Base-by-base conservation (phyloP, 2,329 filamentous ascomycete species). In the Madurella mycetomatis region DNA sequence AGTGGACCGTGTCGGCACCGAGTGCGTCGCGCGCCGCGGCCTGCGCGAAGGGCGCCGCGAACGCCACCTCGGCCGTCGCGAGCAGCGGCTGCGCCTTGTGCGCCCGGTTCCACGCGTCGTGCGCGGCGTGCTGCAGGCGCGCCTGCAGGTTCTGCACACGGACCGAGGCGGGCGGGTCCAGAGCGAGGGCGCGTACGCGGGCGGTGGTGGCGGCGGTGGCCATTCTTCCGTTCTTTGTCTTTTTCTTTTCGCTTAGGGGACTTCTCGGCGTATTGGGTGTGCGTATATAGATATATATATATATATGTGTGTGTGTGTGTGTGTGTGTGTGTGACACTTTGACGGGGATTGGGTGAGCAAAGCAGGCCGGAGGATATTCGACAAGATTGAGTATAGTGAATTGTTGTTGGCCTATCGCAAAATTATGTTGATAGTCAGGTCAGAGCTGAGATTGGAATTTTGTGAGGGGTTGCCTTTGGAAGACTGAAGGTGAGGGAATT, bases 1-100 rank as follows among this genome's bases (percentile, higher is more conserved):
- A 92, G 71, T 92, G 86, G 19, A 90, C 82, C 2, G 88, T 91
- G 65, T 87, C 87, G n/a, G 70, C 69, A 44, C 82, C 79, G 34
- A 92, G 78, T 9, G 72, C 72, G 70, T 92, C 88, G 4, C 69
- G 69, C 1, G 74, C 64, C 0, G 84, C 82, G 1, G 85, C 81
- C 0, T 77, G 74, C 46, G 72, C 72, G 64, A 90, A 90, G 0
- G 77, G 68, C 8, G 71, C 65, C 13, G 70, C 67, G 56, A 90
- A 76, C 2, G 75, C 77, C 3, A 90, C 75, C 17, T 78, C 76
- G 34, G 82, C 78, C 4, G 83, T 85, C 9, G 90, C 63, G 7
- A 81, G 65, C 9, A 83, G 73, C 8, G 87, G 86, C 69, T 90
- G 87, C 11, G 74, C 67, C 60, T 80, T 82, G 48, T 73, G 68